phyloP scores from a whole-genome alignment of 2,329 filamentous ascomycete genomes.

The Cordyceps militaris region DNA sequence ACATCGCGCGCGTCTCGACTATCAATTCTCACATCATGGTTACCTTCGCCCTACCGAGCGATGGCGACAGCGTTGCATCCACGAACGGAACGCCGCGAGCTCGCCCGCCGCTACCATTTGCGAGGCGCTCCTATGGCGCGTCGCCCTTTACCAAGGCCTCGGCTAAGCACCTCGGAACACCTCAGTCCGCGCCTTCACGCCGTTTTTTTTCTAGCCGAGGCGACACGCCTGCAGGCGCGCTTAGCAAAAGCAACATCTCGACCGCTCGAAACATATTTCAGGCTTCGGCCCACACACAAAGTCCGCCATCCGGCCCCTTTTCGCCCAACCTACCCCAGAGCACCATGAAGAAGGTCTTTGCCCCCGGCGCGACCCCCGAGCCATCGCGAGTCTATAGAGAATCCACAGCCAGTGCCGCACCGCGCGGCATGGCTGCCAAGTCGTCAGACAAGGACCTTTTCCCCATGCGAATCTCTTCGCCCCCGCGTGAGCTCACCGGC shows the following conservation, averaged over 20 bases:
- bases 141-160: constrained; percentile 26
- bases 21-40: constrained; percentile 24
- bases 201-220: constrained; percentile 30
- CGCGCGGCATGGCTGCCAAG: constrained; percentile 43
- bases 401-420: constrained; percentile 39
- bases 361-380: constrained; percentile 38
- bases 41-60: constrained; percentile 32
- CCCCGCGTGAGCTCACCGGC: constrained; percentile 48
- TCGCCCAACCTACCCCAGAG: constrained; percentile 39
- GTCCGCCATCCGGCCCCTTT: constrained; percentile 30
- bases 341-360: constrained; percentile 42
- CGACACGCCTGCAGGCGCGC: constrained; percentile 28
- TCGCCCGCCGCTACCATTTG: constrained; percentile 36
- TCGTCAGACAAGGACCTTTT: constrained; percentile 46
- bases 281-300: constrained; percentile 30
- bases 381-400: constrained; percentile 36
- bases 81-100: constrained; percentile 31
- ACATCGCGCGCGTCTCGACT: neutral
- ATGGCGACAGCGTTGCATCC: constrained; percentile 25
- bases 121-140: constrained; percentile 34
- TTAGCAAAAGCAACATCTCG: constrained; percentile 29
- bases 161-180: constrained; percentile 31
- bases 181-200: constrained; percentile 31
- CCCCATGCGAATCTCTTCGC: constrained; percentile 51
- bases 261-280: constrained; percentile 36